Percentiles rank a stretch among this genome's conserved stretches.
phyloP scores from a whole-genome alignment of 208 protist genomes.

The Herpetomonas tarakana region DNA sequence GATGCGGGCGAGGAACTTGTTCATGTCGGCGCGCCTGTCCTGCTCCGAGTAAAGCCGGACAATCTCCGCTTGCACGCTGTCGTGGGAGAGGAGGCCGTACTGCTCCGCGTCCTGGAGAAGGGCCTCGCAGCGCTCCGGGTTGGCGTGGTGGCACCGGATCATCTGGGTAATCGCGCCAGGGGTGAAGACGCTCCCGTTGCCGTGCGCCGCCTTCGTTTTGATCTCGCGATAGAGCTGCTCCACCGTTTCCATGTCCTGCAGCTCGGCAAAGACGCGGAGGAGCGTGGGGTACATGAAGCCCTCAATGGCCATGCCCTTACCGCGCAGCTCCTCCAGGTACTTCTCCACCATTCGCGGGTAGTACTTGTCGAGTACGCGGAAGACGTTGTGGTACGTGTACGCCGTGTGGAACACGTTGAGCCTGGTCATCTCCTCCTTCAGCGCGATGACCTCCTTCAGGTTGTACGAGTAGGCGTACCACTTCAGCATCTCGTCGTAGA shows the following conservation, averaged over 20 bases:
- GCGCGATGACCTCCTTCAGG: constrained; percentile 80
- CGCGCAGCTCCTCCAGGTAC: constrained; percentile 82
- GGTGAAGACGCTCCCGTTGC: constrained; percentile 34
- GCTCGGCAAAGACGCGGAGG: constrained; percentile 77
- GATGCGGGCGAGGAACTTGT: constrained; percentile 56
- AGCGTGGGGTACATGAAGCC: constrained; percentile 83
- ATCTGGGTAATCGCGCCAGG: constrained; percentile 62
- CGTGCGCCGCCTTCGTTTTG: constrained; percentile 36
- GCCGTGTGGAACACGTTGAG: constrained; percentile 74
- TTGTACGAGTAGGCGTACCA: constrained; percentile 87
- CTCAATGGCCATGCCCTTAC: constrained; percentile 71
- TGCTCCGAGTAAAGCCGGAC: constrained; percentile 60
- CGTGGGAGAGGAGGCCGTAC: constrained; percentile 58
- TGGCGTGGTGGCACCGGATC: constrained; percentile 48
- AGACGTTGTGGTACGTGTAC: constrained; percentile 80
- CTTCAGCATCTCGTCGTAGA: constrained; percentile 89
- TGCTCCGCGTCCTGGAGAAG: constrained; percentile 70
- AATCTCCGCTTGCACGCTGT: constrained; percentile 78
- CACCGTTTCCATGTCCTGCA: constrained; percentile 53
- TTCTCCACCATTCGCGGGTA: constrained; percentile 88
- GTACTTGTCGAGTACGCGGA: constrained; percentile 85
- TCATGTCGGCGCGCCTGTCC: constrained; percentile 43
- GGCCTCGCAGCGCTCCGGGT: constrained; percentile 38
- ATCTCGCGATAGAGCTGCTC: constrained; percentile 80
- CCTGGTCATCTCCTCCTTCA: constrained; percentile 88